A percentile compares a stretch with the other conserved stretches of the same genome.
These are phyloP conservation scores for Datisca glomerata DNA, from an alignment of 306 rosid genomes.

Conservation along the genomic window DNA sequence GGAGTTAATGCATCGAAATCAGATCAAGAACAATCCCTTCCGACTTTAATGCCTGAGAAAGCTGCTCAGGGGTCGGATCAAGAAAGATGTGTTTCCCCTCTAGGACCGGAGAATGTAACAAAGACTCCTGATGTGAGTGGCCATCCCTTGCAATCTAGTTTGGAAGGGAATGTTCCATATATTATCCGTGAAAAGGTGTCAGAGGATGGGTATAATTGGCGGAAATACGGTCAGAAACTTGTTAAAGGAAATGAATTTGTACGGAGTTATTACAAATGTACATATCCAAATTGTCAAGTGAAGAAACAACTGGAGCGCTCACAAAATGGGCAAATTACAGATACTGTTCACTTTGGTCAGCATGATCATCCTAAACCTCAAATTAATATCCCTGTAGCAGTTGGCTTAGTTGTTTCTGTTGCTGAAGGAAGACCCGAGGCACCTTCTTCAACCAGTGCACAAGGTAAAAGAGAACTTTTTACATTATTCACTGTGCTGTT, in stretches of 20 bases:
- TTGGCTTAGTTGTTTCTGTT: constrained; percentile 33
- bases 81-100: constrained; percentile 27
- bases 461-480: constrained; percentile 38
- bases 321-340: constrained; percentile 43
- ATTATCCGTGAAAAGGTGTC: constrained; percentile 49
- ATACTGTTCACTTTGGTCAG: constrained; percentile 57
- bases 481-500: constrained; percentile 14
- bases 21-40: constrained; percentile 15
- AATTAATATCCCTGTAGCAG: constrained; percentile 26
- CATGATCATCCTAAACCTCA: constrained; percentile 72
- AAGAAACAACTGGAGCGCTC: constrained; percentile 68
- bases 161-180: constrained; percentile 30
- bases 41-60: constrained; percentile 15
- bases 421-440: constrained; percentile 28
- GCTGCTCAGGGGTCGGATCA: constrained; percentile 28
- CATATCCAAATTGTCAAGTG: constrained; percentile 61
- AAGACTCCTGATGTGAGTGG: constrained; percentile 21
- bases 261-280: constrained; percentile 82
- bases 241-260: constrained; percentile 68
- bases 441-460: constrained; percentile 20
- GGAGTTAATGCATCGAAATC: constrained; percentile 17
- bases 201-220: constrained; percentile 89
- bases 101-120: constrained; percentile 25
- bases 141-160: constrained; percentile 22
- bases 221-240: constrained; percentile 87